Conservation (phyloP, 306 rosid species). For the Cucumis melo region DNA sequence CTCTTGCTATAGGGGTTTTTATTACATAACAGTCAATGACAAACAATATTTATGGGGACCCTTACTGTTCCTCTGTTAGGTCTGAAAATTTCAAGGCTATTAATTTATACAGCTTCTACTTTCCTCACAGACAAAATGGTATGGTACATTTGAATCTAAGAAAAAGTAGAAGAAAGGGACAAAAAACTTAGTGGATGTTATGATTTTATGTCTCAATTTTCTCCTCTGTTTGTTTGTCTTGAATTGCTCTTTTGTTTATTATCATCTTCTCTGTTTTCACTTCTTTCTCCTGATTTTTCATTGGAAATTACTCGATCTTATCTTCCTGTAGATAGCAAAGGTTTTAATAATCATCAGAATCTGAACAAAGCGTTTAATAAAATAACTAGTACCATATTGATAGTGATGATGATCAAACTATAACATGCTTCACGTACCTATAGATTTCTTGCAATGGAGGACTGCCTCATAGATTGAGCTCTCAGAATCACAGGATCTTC, state of each 20-base stretch:
- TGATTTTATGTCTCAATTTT: neutral
- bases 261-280: slow-evolving; percentile 1
- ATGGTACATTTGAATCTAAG: slow-evolving; percentile 3
- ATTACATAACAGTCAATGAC: neutral
- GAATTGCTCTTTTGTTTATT: neutral
- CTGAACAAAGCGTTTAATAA: neutral
- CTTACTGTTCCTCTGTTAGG: neutral
- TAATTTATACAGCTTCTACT: slow-evolving; percentile 2
- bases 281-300: neutral
- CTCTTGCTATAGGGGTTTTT: neutral
- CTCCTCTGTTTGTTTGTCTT: neutral
- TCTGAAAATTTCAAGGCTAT: neutral
- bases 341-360: neutral
- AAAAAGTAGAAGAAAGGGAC: slow-evolving; percentile 8
- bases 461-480: slow-evolving; percentile 12
- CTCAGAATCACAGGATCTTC: slow-evolving; percentile 10
- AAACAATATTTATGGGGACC: neutral
- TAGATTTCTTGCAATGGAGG: slow-evolving; percentile 14
- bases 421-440: neutral
- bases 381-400: neutral
- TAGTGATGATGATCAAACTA: neutral
- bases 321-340: neutral
- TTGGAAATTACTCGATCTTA: neutral
- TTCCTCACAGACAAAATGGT: neutral
- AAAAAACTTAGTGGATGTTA: neutral